These are phyloP conservation scores for Acacia acuminata DNA, from an alignment of 306 rosid genomes.

Conservation along the genomic window DNA sequence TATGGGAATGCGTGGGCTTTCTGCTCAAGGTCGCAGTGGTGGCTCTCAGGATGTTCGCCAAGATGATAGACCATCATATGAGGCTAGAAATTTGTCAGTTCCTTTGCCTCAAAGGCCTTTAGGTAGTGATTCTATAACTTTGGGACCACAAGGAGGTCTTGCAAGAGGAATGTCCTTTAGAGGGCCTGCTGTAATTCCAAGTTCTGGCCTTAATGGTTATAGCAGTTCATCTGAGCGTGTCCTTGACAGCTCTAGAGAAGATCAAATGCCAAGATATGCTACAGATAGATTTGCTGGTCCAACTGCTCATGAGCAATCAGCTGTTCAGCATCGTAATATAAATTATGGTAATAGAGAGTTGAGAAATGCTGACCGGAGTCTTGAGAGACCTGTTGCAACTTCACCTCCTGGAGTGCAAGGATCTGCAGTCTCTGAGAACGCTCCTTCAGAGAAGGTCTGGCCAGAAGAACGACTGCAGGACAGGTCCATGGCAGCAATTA, in stretches of 20 bases:
- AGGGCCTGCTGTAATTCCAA: conserved; percentile 63
- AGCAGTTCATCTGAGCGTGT: conserved; percentile 49
- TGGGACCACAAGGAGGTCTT: conserved; percentile 98
- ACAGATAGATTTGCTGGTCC: conserved; percentile 58
- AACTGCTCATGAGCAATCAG: conserved; percentile 56
- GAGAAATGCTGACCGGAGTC: conserved; percentile 56
- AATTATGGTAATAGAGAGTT: conserved; percentile 57
- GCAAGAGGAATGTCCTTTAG: conserved; percentile 92
- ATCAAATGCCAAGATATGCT: conserved; percentile 40
- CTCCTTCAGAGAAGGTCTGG: conserved; percentile 39
- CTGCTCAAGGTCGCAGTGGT: conserved; percentile 66
- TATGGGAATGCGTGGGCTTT: conserved; percentile 61
- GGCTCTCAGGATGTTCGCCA: conserved; percentile 73
- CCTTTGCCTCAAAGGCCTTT: conserved; percentile 61
- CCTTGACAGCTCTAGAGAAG: conserved; percentile 53
- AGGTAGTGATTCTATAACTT: conserved; percentile 69
- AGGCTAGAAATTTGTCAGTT: conserved; percentile 65
- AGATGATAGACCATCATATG: conserved; percentile 73
- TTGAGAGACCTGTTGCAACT: conserved; percentile 54
- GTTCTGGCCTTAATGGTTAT: conserved; percentile 62
- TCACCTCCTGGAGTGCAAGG: conserved; percentile 54
- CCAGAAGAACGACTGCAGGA: conserved; percentile 60
- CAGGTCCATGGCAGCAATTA: conserved; percentile 77
- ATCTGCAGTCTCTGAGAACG: conserved; percentile 43
- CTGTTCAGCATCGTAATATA: conserved; percentile 50